These are phyloP conservation scores for Globisporangium nunn DNA, from an alignment of 352 stramenopile genomes.

Conservation along the genomic window DNA sequence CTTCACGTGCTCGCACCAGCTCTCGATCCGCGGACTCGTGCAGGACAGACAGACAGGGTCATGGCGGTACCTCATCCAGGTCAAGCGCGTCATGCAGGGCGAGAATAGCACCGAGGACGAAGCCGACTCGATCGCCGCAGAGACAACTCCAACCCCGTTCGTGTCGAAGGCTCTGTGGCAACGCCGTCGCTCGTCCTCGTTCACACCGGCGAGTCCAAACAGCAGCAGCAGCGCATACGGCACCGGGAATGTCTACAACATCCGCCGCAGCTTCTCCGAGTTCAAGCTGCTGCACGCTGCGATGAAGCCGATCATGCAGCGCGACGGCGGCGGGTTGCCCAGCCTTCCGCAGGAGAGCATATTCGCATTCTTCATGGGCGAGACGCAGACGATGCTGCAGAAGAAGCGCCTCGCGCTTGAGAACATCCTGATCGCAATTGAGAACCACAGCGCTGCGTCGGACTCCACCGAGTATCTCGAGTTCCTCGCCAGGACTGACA, in stretches of 20 bases:
- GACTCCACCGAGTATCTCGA: conserved; percentile 57
- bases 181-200: conserved; percentile 10
- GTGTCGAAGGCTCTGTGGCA: conserved; percentile 3
- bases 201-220: conserved; percentile 6
- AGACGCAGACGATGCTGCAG: conserved; percentile 59
- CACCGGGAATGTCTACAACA: conserved; percentile 32
- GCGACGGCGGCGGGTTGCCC: conserved; percentile 17
- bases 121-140: background rate
- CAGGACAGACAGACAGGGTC: conserved; percentile 43
- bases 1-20: conserved; percentile 48
- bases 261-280: conserved; percentile 59
- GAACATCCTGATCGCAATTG: conserved; percentile 51
- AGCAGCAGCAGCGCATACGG: conserved; percentile 6
- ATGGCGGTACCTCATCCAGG: conserved; percentile 63
- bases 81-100: conserved; percentile 36
- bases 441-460: conserved; percentile 41
- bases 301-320: conserved; percentile 35
- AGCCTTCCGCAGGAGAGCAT: conserved; percentile 48
- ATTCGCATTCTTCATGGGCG: conserved; percentile 57
- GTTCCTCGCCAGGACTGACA: conserved; percentile 56
- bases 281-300: conserved; percentile 61
- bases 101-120: conserved; percentile 10
- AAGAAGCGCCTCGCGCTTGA: conserved; percentile 60
- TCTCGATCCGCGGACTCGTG: conserved; percentile 61
- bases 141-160: background rate